Base-by-base conservation (phyloP, 768 basidiomycete species). In the Russula vinacea region DNA sequence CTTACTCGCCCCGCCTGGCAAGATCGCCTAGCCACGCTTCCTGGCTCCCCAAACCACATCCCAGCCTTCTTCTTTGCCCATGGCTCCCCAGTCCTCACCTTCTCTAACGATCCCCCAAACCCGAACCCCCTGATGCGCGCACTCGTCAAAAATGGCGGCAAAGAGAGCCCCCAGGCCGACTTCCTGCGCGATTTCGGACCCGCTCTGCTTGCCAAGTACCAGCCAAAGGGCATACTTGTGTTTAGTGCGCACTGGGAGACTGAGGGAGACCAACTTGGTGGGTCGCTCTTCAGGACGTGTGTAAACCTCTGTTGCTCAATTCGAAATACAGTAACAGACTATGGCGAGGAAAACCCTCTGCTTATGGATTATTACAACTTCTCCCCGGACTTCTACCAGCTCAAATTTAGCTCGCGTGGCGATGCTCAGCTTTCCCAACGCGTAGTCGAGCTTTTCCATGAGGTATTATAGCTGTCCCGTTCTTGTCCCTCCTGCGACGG, bases 181-280 rank as follows among this genome's bases (percentile, higher is more conserved):
- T 92, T 91, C 72, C 73, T 90, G 68, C 77, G 75, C 50, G 80
- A 85, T 62, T 89, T 91, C 74, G 89, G 89, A 0, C 83, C 84
- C 1, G 77, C 77, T 0, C 71, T 90, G 33, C 69, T 90, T 47
- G 70, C 81, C 61, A 91, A 90, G 73, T 92, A 92, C 74, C 78
- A 83, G 53, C 89, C 89, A 3, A 86, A 84, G 70, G 89, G 82
- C n/a, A 86, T 90, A 58, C 82, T 92, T 5, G 88, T 91, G 1
- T 90, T 91, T 76, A 89, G 86, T 66, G 90, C 90, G 13, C 90
- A 92, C 70, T 92, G 88, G 88, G 90, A 92, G 71, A 86, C 88
- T 1, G 57, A 62, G 13, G 79, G 76, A 2, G 83, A 85, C 71
- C 80, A 83, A 35, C 76, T 85, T 51, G 86, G 87, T 84, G 66